phyloP scores from a whole-genome alignment of 2,329 filamentous ascomycete species.

The Penicillium sp. region DNA sequence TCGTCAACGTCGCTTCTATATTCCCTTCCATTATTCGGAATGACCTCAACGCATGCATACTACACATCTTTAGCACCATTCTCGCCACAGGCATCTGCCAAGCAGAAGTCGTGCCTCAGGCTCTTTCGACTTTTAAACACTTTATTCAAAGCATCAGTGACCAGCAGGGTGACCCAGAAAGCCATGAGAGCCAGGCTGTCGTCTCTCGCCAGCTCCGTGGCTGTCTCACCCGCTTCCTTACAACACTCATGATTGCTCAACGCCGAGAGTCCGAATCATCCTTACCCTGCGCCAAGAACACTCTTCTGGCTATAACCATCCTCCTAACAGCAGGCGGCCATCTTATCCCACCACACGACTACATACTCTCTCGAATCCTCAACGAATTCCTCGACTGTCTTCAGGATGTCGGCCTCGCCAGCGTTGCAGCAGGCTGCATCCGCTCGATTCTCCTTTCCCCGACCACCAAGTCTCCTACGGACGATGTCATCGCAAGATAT shows the following conservation, averaged over 20 bases:
- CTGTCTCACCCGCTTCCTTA: constrained; percentile 80
- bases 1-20: constrained; percentile 92
- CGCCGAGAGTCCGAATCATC: constrained; percentile 69
- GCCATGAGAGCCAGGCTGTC: constrained; percentile 47
- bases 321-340: constrained; percentile 81
- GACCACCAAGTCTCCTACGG: constrained; percentile 63
- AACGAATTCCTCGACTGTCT: constrained; percentile 86
- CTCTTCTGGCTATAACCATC: constrained; percentile 84
- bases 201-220: constrained; percentile 76
- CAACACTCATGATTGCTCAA: constrained; percentile 63
- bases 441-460: constrained; percentile 77
- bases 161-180: constrained; percentile 25
- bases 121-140: constrained; percentile 86
- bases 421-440: constrained; percentile 87
- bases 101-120: constrained; percentile 83
- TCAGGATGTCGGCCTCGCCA: constrained; percentile 63
- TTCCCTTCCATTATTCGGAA: constrained; percentile 97
- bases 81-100: constrained; percentile 87
- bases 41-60: constrained; percentile 92
- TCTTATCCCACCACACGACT: constrained; percentile 74
- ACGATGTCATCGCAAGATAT: constrained; percentile 74
- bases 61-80: constrained; percentile 95
- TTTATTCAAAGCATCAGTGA: constrained; percentile 78
- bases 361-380: constrained; percentile 74
- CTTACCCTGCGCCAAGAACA: constrained; percentile 89